phyloP scores from a whole-genome alignment of 2,329 filamentous ascomycete genomes.

The Didymella keratinophila region DNA sequence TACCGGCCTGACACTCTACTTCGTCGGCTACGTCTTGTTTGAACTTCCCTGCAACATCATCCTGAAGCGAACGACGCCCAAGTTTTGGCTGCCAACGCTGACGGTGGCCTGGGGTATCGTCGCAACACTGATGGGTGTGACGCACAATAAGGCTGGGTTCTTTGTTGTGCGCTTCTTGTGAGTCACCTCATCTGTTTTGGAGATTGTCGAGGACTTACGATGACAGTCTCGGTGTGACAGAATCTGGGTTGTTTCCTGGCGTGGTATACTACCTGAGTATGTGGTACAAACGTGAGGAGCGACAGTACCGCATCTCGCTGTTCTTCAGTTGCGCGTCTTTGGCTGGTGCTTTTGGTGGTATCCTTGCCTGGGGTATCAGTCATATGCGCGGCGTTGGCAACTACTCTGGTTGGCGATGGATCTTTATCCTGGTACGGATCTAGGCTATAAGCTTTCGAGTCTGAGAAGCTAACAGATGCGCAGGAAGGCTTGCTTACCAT shows the following conservation, averaged over 20 bases:
- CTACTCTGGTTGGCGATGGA: constrained; percentile 52
- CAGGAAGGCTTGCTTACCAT: constrained; percentile 50
- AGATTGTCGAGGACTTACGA: constrained; percentile 3
- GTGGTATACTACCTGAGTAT: constrained; percentile 66
- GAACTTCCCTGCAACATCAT: constrained; percentile 51
- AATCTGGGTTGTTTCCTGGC: constrained; percentile 51
- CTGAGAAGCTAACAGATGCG: constrained; percentile 19
- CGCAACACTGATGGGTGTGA: constrained; percentile 60
- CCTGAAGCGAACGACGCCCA: constrained; percentile 66
- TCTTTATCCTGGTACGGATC: constrained; percentile 49
- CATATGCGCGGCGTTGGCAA: constrained; percentile 67
- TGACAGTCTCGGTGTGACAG: constrained; percentile 43
- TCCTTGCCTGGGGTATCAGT: constrained; percentile 66
- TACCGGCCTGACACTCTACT: constrained; percentile 71
- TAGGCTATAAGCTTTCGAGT: no score
- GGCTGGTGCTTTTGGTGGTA: constrained; percentile 67
- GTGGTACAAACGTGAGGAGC: constrained; percentile 69
- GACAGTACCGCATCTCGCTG: constrained; percentile 65
- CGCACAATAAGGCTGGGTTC: constrained; percentile 57
- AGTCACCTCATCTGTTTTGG: constrained; percentile 19
- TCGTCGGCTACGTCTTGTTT: constrained; percentile 61
- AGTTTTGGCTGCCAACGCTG: constrained; percentile 55
- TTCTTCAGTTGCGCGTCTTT: constrained; percentile 67
- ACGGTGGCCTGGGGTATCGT: constrained; percentile 60
- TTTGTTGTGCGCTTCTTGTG: constrained; percentile 58